Percentiles rank a stretch among this genome's conserved stretches.
Evolutionary conservation across 2,329 filamentous ascomycete genomes (phyloP).

Genomic region (Madurella mycetomatis): DNA sequence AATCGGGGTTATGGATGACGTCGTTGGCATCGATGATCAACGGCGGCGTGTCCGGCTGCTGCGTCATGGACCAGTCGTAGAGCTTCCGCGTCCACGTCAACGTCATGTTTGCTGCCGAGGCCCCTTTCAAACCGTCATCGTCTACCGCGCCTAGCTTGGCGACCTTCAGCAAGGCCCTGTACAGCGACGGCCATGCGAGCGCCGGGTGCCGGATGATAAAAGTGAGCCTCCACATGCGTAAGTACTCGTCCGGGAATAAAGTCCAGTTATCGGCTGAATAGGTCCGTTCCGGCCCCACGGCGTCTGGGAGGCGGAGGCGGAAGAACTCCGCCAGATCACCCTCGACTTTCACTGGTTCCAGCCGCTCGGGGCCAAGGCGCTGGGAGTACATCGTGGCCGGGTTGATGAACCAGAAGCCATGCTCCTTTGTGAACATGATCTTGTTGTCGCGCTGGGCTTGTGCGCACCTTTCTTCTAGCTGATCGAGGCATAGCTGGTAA

Average conservation of each 20-base stretch:
- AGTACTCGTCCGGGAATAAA: conserved; percentile 8
- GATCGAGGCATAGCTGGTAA: conserved; percentile 29
- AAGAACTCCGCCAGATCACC: background rate
- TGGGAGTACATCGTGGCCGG: background rate
- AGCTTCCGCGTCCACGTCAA: background rate
- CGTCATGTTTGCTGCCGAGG: background rate
- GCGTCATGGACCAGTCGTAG: background rate
- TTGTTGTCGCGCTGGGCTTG: conserved; percentile 27
- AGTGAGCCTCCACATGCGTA: conserved; percentile 2
- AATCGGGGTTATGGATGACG: background rate
- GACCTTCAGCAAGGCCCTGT: conserved; percentile 1
- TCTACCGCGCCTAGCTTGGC: background rate
- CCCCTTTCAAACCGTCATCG: background rate
- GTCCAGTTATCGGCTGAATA: conserved; percentile 3
- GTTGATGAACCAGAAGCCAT: conserved; percentile 28
- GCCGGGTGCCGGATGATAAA: conserved; percentile 14
- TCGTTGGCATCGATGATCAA: conserved; percentile 7
- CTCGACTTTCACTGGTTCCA: background rate
- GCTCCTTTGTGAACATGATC: conserved; percentile 35
- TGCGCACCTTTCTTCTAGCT: conserved; percentile 25
- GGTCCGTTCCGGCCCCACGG: background rate
- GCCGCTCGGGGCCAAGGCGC: background rate
- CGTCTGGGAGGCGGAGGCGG: background rate
- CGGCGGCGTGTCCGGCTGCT: background rate
- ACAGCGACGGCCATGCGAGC: conserved; percentile 10